Conservation (phyloP, 768 basidiomycete species). For the Mycena galopus region DNA sequence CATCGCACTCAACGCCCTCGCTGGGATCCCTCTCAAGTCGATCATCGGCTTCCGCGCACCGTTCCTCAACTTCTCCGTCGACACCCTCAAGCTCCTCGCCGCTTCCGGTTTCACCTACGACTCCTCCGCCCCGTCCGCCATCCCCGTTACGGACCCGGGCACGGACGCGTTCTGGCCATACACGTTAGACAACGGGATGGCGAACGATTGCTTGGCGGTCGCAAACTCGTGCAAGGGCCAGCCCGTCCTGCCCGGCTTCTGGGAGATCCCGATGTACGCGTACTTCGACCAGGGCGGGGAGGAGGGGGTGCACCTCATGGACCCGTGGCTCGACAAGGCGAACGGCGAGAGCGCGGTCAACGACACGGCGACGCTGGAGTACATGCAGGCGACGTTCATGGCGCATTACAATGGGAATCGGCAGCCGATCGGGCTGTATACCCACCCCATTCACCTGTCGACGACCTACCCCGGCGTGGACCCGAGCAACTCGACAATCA, state of each 20-base stretch:
- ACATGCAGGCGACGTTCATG: slow-evolving; percentile 81
- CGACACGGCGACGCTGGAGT: slow-evolving; percentile 74
- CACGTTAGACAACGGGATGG: slow-evolving; percentile 84
- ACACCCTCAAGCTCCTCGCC: slow-evolving; percentile 69
- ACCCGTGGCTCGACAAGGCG: slow-evolving; percentile 70
- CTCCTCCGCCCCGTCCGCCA: slow-evolving; percentile 69
- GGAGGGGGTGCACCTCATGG: slow-evolving; percentile 78
- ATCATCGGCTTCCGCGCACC: slow-evolving; percentile 86
- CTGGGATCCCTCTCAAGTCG: slow-evolving; percentile 76
- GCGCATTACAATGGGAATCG: slow-evolving; percentile 81
- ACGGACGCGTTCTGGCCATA: slow-evolving; percentile 90
- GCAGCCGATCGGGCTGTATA: slow-evolving; percentile 85
- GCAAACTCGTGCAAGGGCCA: slow-evolving; percentile 72
- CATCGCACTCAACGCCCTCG: slow-evolving; percentile 81
- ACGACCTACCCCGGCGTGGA: slow-evolving; percentile 71
- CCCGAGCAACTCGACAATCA: slow-evolving; percentile 64
- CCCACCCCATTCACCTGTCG: slow-evolving; percentile 77
- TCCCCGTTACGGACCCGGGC: slow-evolving; percentile 72
- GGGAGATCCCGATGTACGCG: slow-evolving; percentile 90
- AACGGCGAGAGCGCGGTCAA: slow-evolving; percentile 38
- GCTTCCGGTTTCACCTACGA: slow-evolving; percentile 79
- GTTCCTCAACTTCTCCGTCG: slow-evolving; percentile 73
- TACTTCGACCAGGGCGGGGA: slow-evolving; percentile 73
- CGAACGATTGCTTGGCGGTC: slow-evolving; percentile 78
- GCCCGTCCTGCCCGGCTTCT: slow-evolving; percentile 80